Conservation (phyloP, 805 yeast species). For the Saccharomycopsis malanga region DNA sequence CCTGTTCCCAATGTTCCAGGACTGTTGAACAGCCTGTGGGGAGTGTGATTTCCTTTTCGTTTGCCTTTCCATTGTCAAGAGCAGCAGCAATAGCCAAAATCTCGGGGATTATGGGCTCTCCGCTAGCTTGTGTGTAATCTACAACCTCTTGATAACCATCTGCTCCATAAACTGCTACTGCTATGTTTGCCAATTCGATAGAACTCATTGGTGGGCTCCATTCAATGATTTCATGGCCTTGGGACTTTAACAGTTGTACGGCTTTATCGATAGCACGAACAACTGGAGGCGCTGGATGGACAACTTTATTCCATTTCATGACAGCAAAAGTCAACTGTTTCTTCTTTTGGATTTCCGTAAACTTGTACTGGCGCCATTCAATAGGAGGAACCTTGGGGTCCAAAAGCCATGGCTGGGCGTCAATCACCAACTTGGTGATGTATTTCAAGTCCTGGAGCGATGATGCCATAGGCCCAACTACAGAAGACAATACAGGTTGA, state of each 20-base stretch:
- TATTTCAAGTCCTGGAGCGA: slow-evolving; percentile 28
- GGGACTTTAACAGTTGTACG: slow-evolving; percentile 25
- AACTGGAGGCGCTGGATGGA: slow-evolving; percentile 52
- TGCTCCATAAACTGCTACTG: slow-evolving; percentile 29
- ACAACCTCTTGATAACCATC: slow-evolving; percentile 32
- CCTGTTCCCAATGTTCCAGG: slow-evolving; percentile 36
- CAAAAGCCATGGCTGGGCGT: slow-evolving; percentile 37
- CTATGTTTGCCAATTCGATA: slow-evolving; percentile 25
- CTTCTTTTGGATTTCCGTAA: slow-evolving; percentile 18
- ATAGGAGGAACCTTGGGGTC: slow-evolving; percentile 48
- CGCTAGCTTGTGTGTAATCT: slow-evolving; percentile 26
- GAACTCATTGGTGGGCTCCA: slow-evolving; percentile 33
- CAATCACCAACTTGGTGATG: slow-evolving; percentile 34
- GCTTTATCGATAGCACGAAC: slow-evolving; percentile 35
- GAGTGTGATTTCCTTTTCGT: not conserved
- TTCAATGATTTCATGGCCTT: slow-evolving; percentile 39
- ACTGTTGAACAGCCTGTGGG: slow-evolving; percentile 15
- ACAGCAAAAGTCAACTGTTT: slow-evolving; percentile 40
- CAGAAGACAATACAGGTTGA: slow-evolving; percentile 30
- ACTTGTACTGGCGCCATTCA: slow-evolving; percentile 36
- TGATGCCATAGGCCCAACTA: slow-evolving; percentile 32
- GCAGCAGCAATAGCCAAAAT: slow-evolving; percentile 26
- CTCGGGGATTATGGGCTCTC: slow-evolving; percentile 30
- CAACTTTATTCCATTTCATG: slow-evolving; percentile 36
- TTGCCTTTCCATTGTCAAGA: not conserved